Base-by-base conservation (phyloP, 2,329 filamentous ascomycete species). In the Bipolaris victoriae region DNA sequence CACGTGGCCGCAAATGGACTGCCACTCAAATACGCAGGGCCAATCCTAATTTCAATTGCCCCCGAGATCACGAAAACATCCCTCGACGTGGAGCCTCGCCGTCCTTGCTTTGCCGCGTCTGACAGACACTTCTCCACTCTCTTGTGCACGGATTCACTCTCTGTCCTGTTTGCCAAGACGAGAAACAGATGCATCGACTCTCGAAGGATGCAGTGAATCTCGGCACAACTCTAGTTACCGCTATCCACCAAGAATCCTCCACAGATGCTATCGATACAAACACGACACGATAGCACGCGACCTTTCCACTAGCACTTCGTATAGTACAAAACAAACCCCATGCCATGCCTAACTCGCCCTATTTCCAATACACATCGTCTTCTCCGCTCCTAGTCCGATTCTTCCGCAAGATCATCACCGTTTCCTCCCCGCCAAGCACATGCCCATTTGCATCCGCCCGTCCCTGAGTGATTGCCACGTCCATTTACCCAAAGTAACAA, bases 31-130 rank as follows among this genome's bases (percentile, higher is more conserved):
- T 24, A 20, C 18, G 7, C 43, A 31, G 26, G 43, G 26, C 9
- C 7, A 29, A 33, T 49, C 20, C 22, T n/a, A 49, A 49, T 39
- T 49, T 49, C 46, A n/a, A 26, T 35, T 39, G 20, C 22, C 46
- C n/a, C 46, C n/a, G 20, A 37, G 33, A 33, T 33, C 31, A 48
- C 35, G 33, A 48, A 33, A 48, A 37, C 15, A 37, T 10, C 13
- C 10, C 33, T 36, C 33, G 15, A 24, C 13, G 26, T 13, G 22
- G 46, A 41, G 4, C 16, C 15, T 49, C 20, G 46, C 33, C 35
- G 46, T 29, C 46, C 22, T 26, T 48, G 13, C 16, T 49, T 26
- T 36, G 20, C 46, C 46, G 33, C 13, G 24, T 36, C 7, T 29
- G 18, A 49, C 33, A 20, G 7, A 24, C 5, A 5, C 18, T 48